Evolutionary conservation across 2,329 filamentous ascomycete genomes (phyloP).

Genomic region (Neodidymelliopsis sp.): DNA sequence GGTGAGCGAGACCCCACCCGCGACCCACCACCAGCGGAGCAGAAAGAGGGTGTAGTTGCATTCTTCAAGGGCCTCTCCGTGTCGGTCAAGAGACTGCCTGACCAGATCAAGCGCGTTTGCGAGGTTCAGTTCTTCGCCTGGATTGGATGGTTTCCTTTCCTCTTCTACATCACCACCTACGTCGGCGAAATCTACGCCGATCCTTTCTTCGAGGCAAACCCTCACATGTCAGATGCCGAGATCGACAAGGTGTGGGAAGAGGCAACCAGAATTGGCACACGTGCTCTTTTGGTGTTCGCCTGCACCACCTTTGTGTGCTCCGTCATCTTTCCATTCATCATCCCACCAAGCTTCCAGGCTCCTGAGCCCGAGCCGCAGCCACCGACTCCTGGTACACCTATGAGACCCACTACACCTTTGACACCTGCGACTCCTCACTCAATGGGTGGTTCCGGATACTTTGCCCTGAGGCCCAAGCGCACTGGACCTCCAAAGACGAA

Average conservation of each 20-base stretch:
- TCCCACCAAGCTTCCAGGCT: constrained; percentile 76
- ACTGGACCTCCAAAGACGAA: constrained; percentile 30
- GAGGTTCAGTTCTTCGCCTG: constrained; percentile 72
- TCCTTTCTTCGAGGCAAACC: constrained; percentile 78
- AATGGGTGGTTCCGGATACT: constrained; percentile 45
- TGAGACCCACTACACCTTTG: constrained; percentile 52
- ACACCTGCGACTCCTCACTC: constrained; percentile 44
- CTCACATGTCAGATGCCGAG: constrained; percentile 76
- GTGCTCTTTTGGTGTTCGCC: constrained; percentile 88
- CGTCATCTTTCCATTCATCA: constrained; percentile 82
- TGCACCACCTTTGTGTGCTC: constrained; percentile 84
- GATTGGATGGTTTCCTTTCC: constrained; percentile 94
- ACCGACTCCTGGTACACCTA: constrained; percentile 39
- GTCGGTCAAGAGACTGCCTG: constrained; percentile 79
- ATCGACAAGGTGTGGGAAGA: constrained; percentile 82
- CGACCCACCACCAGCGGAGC: constrained; percentile 66
- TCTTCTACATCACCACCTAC: constrained; percentile 95
- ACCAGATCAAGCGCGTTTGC: constrained; percentile 83
- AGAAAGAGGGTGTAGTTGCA: constrained; percentile 70
- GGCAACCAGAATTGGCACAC: constrained; percentile 85
- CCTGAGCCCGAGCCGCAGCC: constrained; percentile 37
- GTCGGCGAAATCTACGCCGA: constrained; percentile 93
- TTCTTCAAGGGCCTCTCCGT: constrained; percentile 83
- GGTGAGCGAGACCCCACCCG: constrained; percentile 81
- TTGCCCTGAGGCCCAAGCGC: constrained; percentile 35